Evolutionary conservation across 1,139 yeast species (phyloP), one percentile per base, ranked within the genome.

Genomic region (Suhomyces bolitotheri): DNA sequence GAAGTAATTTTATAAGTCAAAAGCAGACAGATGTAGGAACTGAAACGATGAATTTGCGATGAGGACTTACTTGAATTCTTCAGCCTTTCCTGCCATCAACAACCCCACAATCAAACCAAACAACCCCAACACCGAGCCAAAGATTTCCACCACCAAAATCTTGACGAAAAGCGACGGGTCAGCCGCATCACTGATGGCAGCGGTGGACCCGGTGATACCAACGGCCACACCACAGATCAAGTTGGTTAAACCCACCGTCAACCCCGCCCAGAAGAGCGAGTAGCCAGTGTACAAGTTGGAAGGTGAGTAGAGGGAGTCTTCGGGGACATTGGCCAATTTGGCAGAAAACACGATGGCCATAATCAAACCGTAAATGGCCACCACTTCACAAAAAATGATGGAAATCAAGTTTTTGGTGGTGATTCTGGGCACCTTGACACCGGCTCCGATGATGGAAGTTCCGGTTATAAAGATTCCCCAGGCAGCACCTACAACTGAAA

Each of bases 401-500:
- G 96, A 84, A 44, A 94, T 94, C 60, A 94, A 77, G 64, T 92
- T 92, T 73, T 94, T 94, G 43, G 99, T 94, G 31, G 97, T 90
- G 60, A 94, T 94, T 59, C 97, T 73, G 32, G 98, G 98, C 4
- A 96, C 92, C 61, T 87, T 87, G 43, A 94, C 97, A 67, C 98
- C 98, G 4, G 98, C 98, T 49, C 99, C 99, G 43, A 94, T 67
- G 50, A 94, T 87, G 26, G 96, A 81, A 1, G 97, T 75, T 26
- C 99, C 99, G 1, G 97, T 92, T 44, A 94, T 78, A 62, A 92
- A 94, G 49, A 94, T 94, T 46, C 99, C 99, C 97, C 98, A 92
- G 9, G 98, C 98, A 13, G 98, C 98, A 28, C 98, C 99, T 30
- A 90, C 84, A 13, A 94, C 97, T 37, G 95, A 82, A 43, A 94